Evolutionary conservation across 1,284 basidiomycete species (phyloP), one percentile per base, ranked within the genome.

Genomic region (Tremellales sp.): DNA sequence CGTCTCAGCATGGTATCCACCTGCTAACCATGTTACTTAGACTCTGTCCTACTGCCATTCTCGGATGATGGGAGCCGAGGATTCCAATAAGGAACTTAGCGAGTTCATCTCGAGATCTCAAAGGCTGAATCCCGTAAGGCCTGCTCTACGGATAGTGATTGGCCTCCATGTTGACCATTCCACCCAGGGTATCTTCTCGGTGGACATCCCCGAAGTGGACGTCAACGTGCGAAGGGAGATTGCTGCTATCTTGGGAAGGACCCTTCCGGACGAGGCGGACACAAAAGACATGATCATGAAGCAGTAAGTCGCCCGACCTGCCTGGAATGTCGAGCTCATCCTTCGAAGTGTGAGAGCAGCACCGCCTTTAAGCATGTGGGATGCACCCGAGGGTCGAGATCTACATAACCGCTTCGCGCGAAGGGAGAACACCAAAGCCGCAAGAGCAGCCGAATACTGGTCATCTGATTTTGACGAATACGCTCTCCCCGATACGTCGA

Each of bases 401-500:
- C 48, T 54, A 24, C 56, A 50, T 31, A 70, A 69, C 43, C 57
- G 65, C 22, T 66, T 70, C 45, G 61, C 63, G 7, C 56, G 64
- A 6, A 45, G 61, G 3, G 65, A 70, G 38, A 58, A 60, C 3
- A 66, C 65, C 21, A 63, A 61, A 54, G 61, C 66, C 16, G 54
- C 65, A 19, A 58, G 69, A 19, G 68, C 62, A 4, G 58, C 63
- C 21, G 66, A 70, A 37, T 71, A 73, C 53, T 73, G 69, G 69
- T 56, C 61, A 3, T 68, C 64, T 0, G 67, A 68, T 2, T 27
- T 43, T 18, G 71, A 72, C 51, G 70, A 72, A 37, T 71, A 72
- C 46, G 67, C 58, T 4, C 49, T 71, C 13, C 66, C 66, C 3
- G 57, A 50, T n/a, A 28, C 32, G 13, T 6, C 29, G 14, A 14